Percentiles rank a stretch among this genome's conserved stretches.
phyloP scores from a whole-genome alignment of 176 grass and related monocot genomes.

The Olyra latifolia region DNA sequence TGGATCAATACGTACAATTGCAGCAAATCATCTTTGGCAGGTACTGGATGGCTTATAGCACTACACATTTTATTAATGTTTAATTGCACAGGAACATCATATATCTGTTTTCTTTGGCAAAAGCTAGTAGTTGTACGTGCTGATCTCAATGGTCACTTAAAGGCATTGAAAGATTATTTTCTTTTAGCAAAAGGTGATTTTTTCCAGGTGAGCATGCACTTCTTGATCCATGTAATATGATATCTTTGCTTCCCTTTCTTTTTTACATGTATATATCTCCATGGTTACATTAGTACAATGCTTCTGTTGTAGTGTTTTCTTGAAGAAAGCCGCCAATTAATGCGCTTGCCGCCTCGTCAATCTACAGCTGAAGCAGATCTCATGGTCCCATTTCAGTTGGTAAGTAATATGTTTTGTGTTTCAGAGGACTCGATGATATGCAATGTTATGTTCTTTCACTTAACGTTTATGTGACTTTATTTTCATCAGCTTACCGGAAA shows the following conservation, averaged over 20 bases:
- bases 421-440: slow-evolving; percentile 2
- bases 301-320: slow-evolving; percentile 86
- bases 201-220: slow-evolving; percentile 71
- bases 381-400: slow-evolving; percentile 94
- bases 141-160: slow-evolving; percentile 96
- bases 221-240: neutral
- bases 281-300: neutral
- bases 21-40: slow-evolving; percentile 97
- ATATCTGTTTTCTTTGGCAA: slow-evolving; percentile 39
- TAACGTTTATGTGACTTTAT: neutral
- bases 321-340: slow-evolving; percentile 90
- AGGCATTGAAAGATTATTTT: slow-evolving; percentile 99
- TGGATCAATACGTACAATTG: slow-evolving; percentile 87
- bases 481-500: neutral
- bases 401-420: slow-evolving; percentile 32
- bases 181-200: slow-evolving; percentile 99
- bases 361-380: slow-evolving; percentile 99
- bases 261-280: neutral
- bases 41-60: slow-evolving; percentile 41
- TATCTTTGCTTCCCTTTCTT: slow-evolving; percentile 16
- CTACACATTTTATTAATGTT: slow-evolving; percentile 28
- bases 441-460: neutral
- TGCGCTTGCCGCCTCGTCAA: slow-evolving; percentile 90
- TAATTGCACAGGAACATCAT: slow-evolving; percentile 30
- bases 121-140: slow-evolving; percentile 98